Base-by-base conservation (phyloP, 495 filamentous ascomycete genomes). In the Eremomyces bilateralis region DNA sequence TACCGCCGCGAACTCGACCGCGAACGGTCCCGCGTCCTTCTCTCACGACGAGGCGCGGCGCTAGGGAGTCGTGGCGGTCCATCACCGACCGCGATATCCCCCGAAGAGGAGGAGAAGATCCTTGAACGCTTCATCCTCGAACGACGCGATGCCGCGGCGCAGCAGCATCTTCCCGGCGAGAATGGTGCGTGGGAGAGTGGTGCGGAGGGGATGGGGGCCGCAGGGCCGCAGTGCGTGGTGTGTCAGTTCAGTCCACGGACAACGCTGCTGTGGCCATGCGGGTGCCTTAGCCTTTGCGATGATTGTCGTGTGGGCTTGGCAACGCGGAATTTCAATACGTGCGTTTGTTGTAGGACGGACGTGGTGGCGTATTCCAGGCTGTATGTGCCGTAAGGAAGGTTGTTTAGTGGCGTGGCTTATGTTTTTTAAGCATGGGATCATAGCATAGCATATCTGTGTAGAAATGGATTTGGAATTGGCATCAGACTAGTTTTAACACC, bases 321-420 rank as follows among this genome's bases (percentile, higher is more conserved):
- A 4, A 79, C 90, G 77, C 93, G 91, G 46, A 95, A 95, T 53
- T 94, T 85, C 47, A 76, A 80, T 29, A 85, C 76, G 44, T 97
- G 88, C 44, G 82, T 94, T 15, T 94, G 85, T 42, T 95, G 88
- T 50, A 63, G 88, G 33, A 67, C 76, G 40, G 76, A 85, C 41
- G 77, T 93, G 17, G 68, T 67, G 19, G 85, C 82, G 16, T 95
- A 88, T 53, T 75, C 74, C 39, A 67, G 84, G 42, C 65, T 97
- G 45, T 97, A 76, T 65, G 83, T 95, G 20, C 88, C 88, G 19
- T 91, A 41, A 20, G 19, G n/a, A n/a, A n/a, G n/a, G n/a, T n/a
- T n/a, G n/a, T n/a, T n/a, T n/a, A n/a, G n/a, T n/a, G n/a, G n/a
- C n/a, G n/a, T n/a, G n/a, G n/a, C n/a, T n/a, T n/a, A n/a, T n/a